Evolutionary conservation across 1,139 yeast species (phyloP), one percentile per base, ranked within the genome.

Genomic region (Blastobotrys serpentis): DNA sequence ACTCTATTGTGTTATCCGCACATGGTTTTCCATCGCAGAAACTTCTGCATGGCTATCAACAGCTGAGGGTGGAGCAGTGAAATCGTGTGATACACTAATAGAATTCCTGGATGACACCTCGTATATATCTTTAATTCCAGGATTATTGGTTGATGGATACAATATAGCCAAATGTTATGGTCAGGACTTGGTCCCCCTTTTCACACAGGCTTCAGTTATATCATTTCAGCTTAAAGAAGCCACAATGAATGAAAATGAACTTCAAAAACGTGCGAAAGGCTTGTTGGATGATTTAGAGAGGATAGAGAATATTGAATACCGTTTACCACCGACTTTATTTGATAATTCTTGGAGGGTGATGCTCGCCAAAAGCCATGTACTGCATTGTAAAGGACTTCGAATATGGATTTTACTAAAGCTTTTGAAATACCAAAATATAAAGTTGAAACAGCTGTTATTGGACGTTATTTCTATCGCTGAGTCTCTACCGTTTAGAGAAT

Each of bases 1-100:
- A 34, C 40, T 54, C 22, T 53, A 44, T 29, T 47, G 44, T 2
- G 46, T 52, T 11, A 42, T 52, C 36, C 33, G 56, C 21, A 40
- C 52, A 14, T 56, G 58, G 60, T 52, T 48, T 29, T 44, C 58
- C 6, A 44, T 46, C 45, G 60, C 55, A 5, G 60, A 55, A 36
- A 48, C 53, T 3, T 42, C 48, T 38, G 60, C 59, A 1, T 52
- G 59, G 58, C 41, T 56, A 19, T 48, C 58, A 2, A 47, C 57
- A 6, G 54, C 59, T 6, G 46, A 44, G 7, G 59, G 59, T 26
- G 54, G 55, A 18, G 47, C 58, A 8, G 30, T 52, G 8, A 33
- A 43, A 2, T 48, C 49, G 14, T 30, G 30, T 11, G 54, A 50
- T 7, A 29, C 25, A 4, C 5, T 42, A 13, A 23, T 22, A 13